phyloP scores from a whole-genome alignment of 805 yeast species.

The Kazachstania viticola region DNA sequence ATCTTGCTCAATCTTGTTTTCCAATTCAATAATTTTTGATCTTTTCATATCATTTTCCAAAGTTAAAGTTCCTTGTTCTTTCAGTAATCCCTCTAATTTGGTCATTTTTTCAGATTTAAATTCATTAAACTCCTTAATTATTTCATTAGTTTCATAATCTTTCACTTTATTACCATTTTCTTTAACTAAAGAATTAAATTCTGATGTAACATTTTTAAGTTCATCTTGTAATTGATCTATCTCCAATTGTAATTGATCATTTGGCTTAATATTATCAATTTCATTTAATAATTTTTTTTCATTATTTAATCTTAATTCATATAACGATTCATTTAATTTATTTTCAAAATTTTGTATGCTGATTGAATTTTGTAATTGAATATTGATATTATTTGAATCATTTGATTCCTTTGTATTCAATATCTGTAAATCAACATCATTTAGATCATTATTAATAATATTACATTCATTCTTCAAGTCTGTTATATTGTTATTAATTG shows the following conservation, averaged over 20 bases:
- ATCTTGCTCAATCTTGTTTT: background rate
- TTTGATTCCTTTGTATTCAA: constrained; percentile 7
- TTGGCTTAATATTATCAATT: constrained; percentile 21
- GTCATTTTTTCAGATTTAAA: constrained; percentile 11
- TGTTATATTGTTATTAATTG: background rate
- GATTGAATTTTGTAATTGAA: constrained; percentile 13
- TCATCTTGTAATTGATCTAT: constrained; percentile 20
- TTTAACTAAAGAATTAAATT: constrained; percentile 6
- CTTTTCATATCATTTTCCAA: constrained; percentile 4
- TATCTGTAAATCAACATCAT: too few species aligned
- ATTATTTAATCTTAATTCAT: constrained; percentile 10
- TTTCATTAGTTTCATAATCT: constrained; percentile 5
- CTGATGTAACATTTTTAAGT: constrained; percentile 10
- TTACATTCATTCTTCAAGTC: constrained; percentile 12
- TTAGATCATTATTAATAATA: constrained; percentile 11
- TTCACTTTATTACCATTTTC: constrained; percentile 8
- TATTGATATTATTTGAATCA: constrained; percentile 13
- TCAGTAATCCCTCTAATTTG: constrained; percentile 13
- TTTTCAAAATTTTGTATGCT: constrained; percentile 17
- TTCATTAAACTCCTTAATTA: constrained; percentile 14
- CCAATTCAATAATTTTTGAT: constrained; percentile 6
- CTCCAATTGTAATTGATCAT: constrained; percentile 20
- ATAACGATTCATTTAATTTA: constrained; percentile 10
- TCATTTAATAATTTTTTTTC: constrained; percentile 15
- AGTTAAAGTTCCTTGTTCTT: constrained; percentile 8